Evolutionary conservation across 495 filamentous ascomycete species (phyloP).

Genomic region (Daldinia childiae): DNA sequence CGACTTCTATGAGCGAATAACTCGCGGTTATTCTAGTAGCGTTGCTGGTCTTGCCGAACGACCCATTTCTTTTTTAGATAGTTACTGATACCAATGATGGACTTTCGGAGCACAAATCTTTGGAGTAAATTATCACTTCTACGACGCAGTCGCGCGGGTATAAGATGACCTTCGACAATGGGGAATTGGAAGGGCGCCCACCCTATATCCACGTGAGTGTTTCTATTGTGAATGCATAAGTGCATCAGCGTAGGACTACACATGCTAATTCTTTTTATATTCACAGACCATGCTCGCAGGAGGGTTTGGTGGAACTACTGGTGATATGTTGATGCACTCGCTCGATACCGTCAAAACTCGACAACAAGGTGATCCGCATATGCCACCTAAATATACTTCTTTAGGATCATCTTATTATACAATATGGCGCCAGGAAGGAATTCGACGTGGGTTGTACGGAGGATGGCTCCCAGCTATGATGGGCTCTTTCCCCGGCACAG

Average conservation of each 20-base stretch:
- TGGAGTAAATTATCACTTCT: slow-evolving; percentile 44
- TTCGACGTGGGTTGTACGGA: slow-evolving; percentile 88
- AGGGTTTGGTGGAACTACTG: slow-evolving; percentile 87
- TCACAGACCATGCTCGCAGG: slow-evolving; percentile 91
- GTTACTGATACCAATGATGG: slow-evolving; percentile 50
- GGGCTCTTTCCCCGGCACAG: slow-evolving; percentile 92
- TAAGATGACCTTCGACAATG: slow-evolving; percentile 56
- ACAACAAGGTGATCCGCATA: slow-evolving; percentile 92
- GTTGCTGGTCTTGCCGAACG: slow-evolving; percentile 12
- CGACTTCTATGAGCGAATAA: slow-evolving; percentile 8
- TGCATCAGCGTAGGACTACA: neutral
- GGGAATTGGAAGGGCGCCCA: slow-evolving; percentile 55
- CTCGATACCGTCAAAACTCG: slow-evolving; percentile 99
- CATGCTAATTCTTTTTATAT: slow-evolving; percentile 25
- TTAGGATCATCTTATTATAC: slow-evolving; percentile 89
- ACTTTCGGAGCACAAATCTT: slow-evolving; percentile 46
- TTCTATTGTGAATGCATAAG: neutral
- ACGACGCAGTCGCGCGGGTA: slow-evolving; percentile 42
- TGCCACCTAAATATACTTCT: slow-evolving; percentile 90
- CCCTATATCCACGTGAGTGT: slow-evolving; percentile 57
- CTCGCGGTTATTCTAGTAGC: neutral
- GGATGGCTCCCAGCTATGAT: slow-evolving; percentile 89
- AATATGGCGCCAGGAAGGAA: slow-evolving; percentile 91
- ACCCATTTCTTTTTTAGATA: slow-evolving; percentile 17
- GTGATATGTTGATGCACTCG: slow-evolving; percentile 98